These are phyloP conservation scores for Plasmodium knowlesi DNA, from an alignment of 169 alveolate species.

Conservation along the genomic window DNA sequence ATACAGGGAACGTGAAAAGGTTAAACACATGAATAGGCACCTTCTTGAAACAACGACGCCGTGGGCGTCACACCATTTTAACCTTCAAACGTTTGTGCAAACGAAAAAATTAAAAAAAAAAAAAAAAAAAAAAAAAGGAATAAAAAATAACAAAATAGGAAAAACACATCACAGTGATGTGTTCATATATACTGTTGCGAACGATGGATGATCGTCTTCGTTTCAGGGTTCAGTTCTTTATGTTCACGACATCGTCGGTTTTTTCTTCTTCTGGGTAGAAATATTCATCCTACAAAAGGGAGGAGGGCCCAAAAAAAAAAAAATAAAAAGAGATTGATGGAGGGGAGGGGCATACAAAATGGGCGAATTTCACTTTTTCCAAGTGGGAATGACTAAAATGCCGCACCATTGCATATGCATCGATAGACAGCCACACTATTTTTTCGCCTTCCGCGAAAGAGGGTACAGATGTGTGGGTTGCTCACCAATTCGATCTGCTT, in stretches of 20 bases:
- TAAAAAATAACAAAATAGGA: neutral
- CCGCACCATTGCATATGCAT: neutral
- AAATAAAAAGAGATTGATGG: neutral
- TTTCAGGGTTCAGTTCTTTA: neutral
- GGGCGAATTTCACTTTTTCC: no score
- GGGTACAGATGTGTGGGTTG: neutral
- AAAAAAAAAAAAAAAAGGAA: neutral
- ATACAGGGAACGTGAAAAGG: neutral
- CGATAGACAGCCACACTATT: neutral
- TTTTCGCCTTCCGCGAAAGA: neutral
- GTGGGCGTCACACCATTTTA: neutral
- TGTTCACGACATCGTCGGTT: constrained; percentile 34
- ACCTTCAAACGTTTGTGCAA: neutral
- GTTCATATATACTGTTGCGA: neutral
- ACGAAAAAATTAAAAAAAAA: neutral
- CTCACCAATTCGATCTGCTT: constrained; percentile 68
- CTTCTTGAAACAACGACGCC: neutral
- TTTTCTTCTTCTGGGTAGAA: constrained; percentile 71
- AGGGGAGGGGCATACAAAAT: neutral
- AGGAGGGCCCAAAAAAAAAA: neutral
- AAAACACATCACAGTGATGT: neutral
- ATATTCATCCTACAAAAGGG: constrained; percentile 58
- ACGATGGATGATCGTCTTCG: neutral
- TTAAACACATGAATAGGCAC: neutral
- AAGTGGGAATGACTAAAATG: no score